phyloP scores from a whole-genome alignment of 768 basidiomycete species.

The Xerocomus brunneocitrinus region DNA sequence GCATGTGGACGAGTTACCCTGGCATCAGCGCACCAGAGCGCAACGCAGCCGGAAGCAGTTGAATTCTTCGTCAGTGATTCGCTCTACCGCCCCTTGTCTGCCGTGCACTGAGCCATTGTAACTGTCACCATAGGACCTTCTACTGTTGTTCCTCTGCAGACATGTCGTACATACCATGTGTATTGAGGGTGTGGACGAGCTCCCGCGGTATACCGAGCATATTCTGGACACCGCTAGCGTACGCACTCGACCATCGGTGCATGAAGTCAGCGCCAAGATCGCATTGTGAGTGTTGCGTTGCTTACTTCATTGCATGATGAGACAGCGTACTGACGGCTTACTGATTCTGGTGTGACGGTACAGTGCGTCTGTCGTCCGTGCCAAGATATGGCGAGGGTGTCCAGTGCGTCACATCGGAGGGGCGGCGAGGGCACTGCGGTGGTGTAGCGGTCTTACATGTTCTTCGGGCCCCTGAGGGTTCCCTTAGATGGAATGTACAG shows the following conservation, averaged over 20 bases:
- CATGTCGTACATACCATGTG: slow-evolving; percentile 84
- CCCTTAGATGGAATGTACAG: neutral
- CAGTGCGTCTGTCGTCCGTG: slow-evolving; percentile 69
- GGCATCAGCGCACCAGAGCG: no score
- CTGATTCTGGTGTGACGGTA: neutral
- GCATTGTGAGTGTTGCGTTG: slow-evolving; percentile 55
- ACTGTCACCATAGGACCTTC: slow-evolving; percentile 45
- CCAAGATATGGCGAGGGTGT: slow-evolving; percentile 62
- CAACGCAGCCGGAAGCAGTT: no score
- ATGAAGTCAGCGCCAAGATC: slow-evolving; percentile 64
- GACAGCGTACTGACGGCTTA: neutral
- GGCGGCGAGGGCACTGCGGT: slow-evolving; percentile 42
- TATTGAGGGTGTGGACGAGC: slow-evolving; percentile 57
- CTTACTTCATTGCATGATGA: no score
- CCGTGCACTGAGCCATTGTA: slow-evolving; percentile 48
- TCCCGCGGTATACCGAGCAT: slow-evolving; percentile 60
- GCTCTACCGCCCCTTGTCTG: slow-evolving; percentile 51
- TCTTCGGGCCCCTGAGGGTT: no score
- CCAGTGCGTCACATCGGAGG: slow-evolving; percentile 66
- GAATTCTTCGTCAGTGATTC: no score
- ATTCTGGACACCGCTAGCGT: slow-evolving; percentile 33
- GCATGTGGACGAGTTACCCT: no score
- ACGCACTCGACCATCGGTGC: slow-evolving; percentile 29
- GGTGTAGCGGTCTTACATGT: no score
- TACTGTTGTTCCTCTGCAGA: slow-evolving; percentile 79